A percentile compares a stretch with the other conserved stretches of the same genome.
Conservation (phyloP, 1,284 basidiomycete species). For the Mycosarcoma maydis region DNA sequence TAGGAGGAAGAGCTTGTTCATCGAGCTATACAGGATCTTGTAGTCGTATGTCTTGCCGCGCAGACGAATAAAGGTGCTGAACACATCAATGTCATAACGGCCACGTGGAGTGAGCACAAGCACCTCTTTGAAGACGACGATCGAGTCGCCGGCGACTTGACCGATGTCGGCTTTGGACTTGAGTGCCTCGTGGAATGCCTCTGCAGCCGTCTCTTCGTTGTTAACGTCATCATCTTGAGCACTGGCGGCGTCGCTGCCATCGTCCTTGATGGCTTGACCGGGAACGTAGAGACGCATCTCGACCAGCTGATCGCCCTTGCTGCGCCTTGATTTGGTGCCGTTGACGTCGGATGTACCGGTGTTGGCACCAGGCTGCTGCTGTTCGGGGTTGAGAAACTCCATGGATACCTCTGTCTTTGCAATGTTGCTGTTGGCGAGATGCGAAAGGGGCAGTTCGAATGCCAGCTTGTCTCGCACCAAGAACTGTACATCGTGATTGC, state of each 20-base stretch:
- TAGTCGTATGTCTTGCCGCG: slow-evolving; percentile 99
- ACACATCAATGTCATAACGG: slow-evolving; percentile 98
- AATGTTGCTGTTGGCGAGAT: slow-evolving; percentile 97
- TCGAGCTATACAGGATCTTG: slow-evolving; percentile 91
- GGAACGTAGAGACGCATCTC: slow-evolving; percentile 98
- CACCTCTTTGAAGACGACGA: slow-evolving; percentile 95
- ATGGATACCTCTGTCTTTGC: slow-evolving; percentile 97
- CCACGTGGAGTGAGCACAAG: slow-evolving; percentile 94
- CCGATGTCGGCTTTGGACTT: slow-evolving; percentile 97
- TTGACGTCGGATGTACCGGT: slow-evolving; percentile 59
- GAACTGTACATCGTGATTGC: slow-evolving; percentile 86
- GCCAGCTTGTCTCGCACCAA: slow-evolving; percentile 87
- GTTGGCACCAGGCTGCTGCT: slow-evolving; percentile 65
- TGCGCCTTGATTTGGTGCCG: slow-evolving; percentile 47
- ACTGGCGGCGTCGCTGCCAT: slow-evolving; percentile 70
- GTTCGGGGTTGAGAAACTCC: slow-evolving; percentile 78
- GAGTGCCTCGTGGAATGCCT: slow-evolving; percentile 94
- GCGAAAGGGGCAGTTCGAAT: slow-evolving; percentile 87
- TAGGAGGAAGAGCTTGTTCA: slow-evolving; percentile 88
- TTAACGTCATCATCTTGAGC: slow-evolving; percentile 69
- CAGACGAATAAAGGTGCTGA: slow-evolving; percentile 88
- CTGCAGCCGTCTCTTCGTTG: slow-evolving; percentile 81
- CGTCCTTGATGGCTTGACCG: slow-evolving; percentile 73
- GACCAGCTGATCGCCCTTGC: slow-evolving; percentile 76
- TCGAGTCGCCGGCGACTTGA: slow-evolving; percentile 87